Evolutionary conservation across 2,329 filamentous ascomycete genomes (phyloP).

Genomic region (Fusarium succisae): DNA sequence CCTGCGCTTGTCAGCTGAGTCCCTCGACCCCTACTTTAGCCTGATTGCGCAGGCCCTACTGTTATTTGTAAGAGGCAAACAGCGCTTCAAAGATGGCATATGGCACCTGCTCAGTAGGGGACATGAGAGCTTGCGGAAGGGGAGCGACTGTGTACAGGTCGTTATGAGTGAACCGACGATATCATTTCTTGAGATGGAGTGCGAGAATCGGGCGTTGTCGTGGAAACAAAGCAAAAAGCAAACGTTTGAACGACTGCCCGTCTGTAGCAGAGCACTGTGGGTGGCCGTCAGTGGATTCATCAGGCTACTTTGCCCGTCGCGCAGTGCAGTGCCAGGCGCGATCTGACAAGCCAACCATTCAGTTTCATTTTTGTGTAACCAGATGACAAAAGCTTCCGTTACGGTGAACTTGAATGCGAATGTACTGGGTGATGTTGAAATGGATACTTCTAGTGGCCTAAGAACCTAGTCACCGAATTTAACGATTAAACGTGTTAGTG

Average conservation of each 20-base stretch:
- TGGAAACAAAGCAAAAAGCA: background rate
- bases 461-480: rapidly evolving
- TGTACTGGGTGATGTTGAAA: background rate
- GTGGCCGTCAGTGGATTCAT: background rate
- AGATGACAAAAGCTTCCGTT: background rate
- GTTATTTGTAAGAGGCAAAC: background rate
- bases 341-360: background rate
- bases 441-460: too few relatives aligned
- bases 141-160: background rate
- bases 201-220: background rate
- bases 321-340: background rate
- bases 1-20: background rate
- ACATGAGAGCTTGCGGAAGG: too few relatives aligned
- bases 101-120: too few relatives aligned
- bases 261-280: background rate
- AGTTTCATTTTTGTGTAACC: background rate
- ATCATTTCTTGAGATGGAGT: background rate
- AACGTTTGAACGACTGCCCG: too few relatives aligned
- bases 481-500: background rate
- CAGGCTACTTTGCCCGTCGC: background rate
- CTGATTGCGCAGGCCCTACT: background rate
- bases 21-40: too few relatives aligned
- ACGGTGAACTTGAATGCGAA: background rate
- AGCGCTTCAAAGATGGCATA: background rate
- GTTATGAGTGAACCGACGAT: background rate